Base-by-base conservation (phyloP, 768 basidiomycete species). In the Pisolithus microcarpus region DNA sequence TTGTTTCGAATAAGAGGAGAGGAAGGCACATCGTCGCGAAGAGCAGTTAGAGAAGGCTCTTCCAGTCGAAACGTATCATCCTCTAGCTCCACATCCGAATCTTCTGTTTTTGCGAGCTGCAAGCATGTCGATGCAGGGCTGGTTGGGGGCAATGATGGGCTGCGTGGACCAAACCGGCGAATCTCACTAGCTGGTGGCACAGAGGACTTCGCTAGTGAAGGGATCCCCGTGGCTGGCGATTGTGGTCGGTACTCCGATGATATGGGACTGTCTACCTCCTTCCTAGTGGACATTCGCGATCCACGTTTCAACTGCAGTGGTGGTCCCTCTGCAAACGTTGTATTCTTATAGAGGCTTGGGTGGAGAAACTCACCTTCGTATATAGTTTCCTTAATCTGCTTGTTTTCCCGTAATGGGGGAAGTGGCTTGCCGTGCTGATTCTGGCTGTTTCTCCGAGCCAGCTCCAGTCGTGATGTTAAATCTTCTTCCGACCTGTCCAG, bases 401-500 rank as follows among this genome's bases (percentile, higher is more conserved):
- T 67, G 15, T 80, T 78, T 56, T 76, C 60, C 6, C 70, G 59
- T 48, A 77, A 56, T 42, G 71, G 58, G 9, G 71, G 52, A 40
- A 70, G 61, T 44, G 65, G 62, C 44, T 76, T 76, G 16, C 73
- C 76, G 52, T 79, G 76, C 58, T 91, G 90, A 64, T 77, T 87
- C 60, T 84, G 75, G 63, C 90, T 91, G 63, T 96, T 96, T 57
- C 79, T 78, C 53, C 89, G 74, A 5, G 93, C 93, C 45, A 95
- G 71, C 55, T 89, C 89, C 47, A 96, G 69, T 44, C 85, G 83
- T 70, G 80, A 74, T 19, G 83, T 77, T 48, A 95, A 72, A 62
- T 94, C 87, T 58, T 78, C 77, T 60, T 91, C 89, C 15, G 85
- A 87, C 46, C 78, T 72, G 55, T 88, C 84, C 55, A 79, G 67